A percentile compares a stretch with the other conserved stretches of the same genome.
phyloP scores from a whole-genome alignment of 1,139 yeast genomes.

The Candida sp. region DNA sequence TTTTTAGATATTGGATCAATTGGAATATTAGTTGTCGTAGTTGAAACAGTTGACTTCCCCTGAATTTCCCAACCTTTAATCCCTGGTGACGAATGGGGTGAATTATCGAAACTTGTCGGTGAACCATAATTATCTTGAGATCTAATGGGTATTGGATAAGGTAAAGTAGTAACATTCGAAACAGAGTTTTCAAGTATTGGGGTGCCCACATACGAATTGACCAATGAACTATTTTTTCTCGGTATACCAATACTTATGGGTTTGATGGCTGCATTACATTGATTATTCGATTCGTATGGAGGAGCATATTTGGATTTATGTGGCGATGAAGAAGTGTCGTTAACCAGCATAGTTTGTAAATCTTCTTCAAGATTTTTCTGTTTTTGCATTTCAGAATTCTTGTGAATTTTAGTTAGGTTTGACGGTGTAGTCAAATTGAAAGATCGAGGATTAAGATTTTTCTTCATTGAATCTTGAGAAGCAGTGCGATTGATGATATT shows the following conservation, averaged over 20 bases:
- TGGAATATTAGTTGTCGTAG: slow-evolving; percentile 14
- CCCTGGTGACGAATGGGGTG: slow-evolving; percentile 21
- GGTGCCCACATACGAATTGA: neutral
- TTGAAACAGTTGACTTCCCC: slow-evolving; percentile 25
- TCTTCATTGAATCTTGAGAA: neutral
- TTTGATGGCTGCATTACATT: neutral
- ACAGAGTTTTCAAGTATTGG: neutral
- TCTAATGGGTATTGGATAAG: slow-evolving; percentile 22
- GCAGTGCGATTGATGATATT: neutral
- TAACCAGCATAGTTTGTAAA: neutral
- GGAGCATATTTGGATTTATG: neutral
- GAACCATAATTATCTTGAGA: slow-evolving; percentile 7
- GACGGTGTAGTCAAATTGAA: neutral
- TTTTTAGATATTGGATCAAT: slow-evolving; percentile 12
- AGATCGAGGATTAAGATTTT: neutral
- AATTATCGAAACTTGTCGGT: slow-evolving; percentile 21
- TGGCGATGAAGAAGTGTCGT: neutral
- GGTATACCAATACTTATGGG: neutral
- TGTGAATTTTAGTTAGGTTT: neutral
- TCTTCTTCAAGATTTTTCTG: neutral
- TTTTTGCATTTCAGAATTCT: neutral
- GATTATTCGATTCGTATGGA: neutral
- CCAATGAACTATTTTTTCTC: neutral
- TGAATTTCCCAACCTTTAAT: slow-evolving; percentile 46
- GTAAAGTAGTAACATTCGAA: neutral